phyloP scores from a whole-genome alignment of 768 basidiomycete species.

The Termitomyces eurrhizus region DNA sequence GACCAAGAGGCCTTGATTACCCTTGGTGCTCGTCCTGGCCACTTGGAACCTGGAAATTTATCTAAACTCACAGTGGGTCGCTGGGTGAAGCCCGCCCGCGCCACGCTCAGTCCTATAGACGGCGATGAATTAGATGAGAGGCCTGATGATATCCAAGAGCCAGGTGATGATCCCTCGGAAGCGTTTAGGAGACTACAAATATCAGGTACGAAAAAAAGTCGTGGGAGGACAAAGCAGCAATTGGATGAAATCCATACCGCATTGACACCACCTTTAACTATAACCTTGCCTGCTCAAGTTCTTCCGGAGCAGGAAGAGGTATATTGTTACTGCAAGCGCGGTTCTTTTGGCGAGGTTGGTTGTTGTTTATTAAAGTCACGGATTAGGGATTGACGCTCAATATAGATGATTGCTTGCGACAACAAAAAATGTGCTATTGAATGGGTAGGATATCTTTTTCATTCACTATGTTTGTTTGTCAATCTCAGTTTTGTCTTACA shows the following conservation, averaged over 20 bases:
- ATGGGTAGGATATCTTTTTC: slow-evolving; percentile 62
- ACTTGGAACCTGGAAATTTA: slow-evolving; percentile 45
- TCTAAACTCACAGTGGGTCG: slow-evolving; percentile 60
- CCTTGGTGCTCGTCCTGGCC: slow-evolving; percentile 31
- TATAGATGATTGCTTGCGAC: slow-evolving; percentile 87
- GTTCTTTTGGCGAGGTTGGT: slow-evolving; percentile 76
- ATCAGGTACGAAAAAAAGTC: slow-evolving; percentile 10
- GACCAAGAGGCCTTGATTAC: slow-evolving; percentile 40
- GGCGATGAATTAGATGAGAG: slow-evolving; percentile 19
- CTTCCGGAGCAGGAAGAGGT: slow-evolving; percentile 31
- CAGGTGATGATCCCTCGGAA: slow-evolving; percentile 1
- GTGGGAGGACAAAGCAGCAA: slow-evolving; percentile 22
- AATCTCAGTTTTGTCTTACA: background rate
- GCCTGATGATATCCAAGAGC: background rate
- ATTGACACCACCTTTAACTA: slow-evolving; percentile 27
- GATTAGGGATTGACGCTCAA: slow-evolving; percentile 5
- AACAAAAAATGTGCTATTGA: slow-evolving; percentile 63
- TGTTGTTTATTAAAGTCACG: slow-evolving; percentile 8
- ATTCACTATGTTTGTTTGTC: background rate
- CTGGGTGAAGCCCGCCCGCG: slow-evolving; percentile 42
- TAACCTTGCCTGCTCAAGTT: slow-evolving; percentile 32
- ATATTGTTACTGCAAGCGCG: slow-evolving; percentile 81
- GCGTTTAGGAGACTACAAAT: slow-evolving; percentile 4
- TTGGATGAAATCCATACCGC: background rate
- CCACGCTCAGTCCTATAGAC: slow-evolving; percentile 38